phyloP scores from a whole-genome alignment of 2,329 filamentous ascomycete species.

The Penicillium capsulatum region DNA sequence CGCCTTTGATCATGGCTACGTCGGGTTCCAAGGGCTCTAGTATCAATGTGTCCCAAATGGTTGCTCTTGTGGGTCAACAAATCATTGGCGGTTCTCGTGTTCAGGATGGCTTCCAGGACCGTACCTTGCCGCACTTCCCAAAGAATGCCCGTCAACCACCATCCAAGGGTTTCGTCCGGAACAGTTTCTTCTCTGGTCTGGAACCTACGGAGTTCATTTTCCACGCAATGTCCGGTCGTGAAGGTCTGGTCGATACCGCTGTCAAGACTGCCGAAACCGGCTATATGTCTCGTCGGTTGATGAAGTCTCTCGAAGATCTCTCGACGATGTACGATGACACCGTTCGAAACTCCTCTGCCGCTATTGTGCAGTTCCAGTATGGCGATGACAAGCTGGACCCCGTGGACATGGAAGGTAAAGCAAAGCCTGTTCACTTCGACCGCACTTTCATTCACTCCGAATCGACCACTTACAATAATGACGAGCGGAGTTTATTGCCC shows the following conservation, averaged over 20 bases:
- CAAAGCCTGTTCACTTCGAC: constrained; percentile 85
- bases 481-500: constrained; percentile 67
- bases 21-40: constrained; percentile 95
- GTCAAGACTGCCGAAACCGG: constrained; percentile 98
- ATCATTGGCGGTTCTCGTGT: constrained; percentile 95
- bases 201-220: constrained; percentile 92
- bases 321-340: constrained; percentile 93
- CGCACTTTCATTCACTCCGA: constrained; percentile 80
- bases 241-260: constrained; percentile 96
- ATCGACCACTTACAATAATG: constrained; percentile 73
- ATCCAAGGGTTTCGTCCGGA: constrained; percentile 92
- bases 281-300: constrained; percentile 96
- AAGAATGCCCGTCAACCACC: constrained; percentile 90
- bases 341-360: constrained; percentile 81
- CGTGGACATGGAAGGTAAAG: constrained; percentile 94
- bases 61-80: constrained; percentile 93
- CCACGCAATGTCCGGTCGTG: constrained; percentile 96
- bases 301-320: constrained; percentile 96
- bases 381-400: constrained; percentile 94
- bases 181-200: constrained; percentile 94
- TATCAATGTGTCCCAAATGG: constrained; percentile 99
- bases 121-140: constrained; percentile 89
- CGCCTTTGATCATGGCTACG: constrained; percentile 92
- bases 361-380: constrained; percentile 94
- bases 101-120: constrained; percentile 91